Base-by-base conservation (phyloP, 78 protist genomes). In the Emiliania huxleyi region DNA sequence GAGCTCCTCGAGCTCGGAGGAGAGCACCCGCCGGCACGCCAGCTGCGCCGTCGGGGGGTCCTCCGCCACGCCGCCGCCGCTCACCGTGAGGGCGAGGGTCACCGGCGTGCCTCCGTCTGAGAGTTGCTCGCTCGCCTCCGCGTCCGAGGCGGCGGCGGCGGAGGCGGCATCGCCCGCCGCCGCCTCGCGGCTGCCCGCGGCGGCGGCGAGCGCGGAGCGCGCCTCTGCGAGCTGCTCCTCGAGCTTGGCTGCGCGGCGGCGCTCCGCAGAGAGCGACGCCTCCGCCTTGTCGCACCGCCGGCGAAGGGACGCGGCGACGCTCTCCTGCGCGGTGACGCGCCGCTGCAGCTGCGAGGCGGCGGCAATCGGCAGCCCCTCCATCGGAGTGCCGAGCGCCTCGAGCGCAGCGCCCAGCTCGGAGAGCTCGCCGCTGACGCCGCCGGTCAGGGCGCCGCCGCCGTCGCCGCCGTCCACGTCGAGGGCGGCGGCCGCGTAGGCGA, bases 331-430 rank as follows among this genome's bases (percentile, higher is more conserved):
- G 44, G 42, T 6, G 81, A 71, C 21, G 12, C 42, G 81, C 42
- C 19, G 42, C 81, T 71, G 81, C 81, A 71, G 1, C 42, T 35
- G 35, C 18, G 81, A 71, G 19, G 81, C 81, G 40, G 19, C 81
- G 40, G 18, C 81, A 19, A 71, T 40, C 42, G 81, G 81, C 35
- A 71, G 15, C 40, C 81, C 81, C 42, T 35, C 81, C 42, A 71
- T 2, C 44, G 81, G 81, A 35, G 81, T 71, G 42, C 81, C 81
- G n/a, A 62, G 73, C n/a, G 73, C 73, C 73, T 62, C 73, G 73
- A 62, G 73, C 12, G 73, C 73, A 4, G 73, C 73, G n/a, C n/a
- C 12, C 33, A 62, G 73, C 73, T 62, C 73, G 12, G 73, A 52
- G 62, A 52, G 62, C 62, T 52, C 62, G 15, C 62, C 62, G 29